Evolutionary conservation across 2,329 filamentous ascomycete species (phyloP).

Genomic region (Sordariomycetes sp.): DNA sequence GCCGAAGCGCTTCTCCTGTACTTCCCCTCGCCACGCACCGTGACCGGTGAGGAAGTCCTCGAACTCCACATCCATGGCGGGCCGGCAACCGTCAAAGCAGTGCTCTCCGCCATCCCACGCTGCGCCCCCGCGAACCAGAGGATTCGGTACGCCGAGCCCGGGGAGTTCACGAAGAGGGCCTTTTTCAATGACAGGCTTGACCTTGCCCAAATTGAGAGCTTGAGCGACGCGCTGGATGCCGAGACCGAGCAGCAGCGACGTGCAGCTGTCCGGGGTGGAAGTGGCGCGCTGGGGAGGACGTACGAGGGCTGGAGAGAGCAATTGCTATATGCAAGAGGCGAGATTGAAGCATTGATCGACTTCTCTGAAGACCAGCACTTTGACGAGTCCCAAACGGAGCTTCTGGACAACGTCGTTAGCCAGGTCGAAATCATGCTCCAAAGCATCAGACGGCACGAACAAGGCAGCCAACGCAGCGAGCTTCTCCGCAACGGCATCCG

Average conservation of each 20-base stretch:
- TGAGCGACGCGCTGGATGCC: conserved; percentile 53
- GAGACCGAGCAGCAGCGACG: conserved; percentile 91
- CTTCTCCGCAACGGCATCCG: conserved; percentile 77
- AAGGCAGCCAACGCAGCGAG: conserved; percentile 74
- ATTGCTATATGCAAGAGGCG: conserved; percentile 73
- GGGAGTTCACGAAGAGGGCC: conserved; percentile 88
- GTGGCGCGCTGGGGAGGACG: conserved; percentile 56
- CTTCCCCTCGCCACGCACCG: conserved; percentile 73
- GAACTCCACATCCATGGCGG: conserved; percentile 95
- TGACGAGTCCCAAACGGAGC: conserved; percentile 69
- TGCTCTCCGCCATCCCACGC: conserved; percentile 64
- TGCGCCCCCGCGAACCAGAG: conserved; percentile 22
- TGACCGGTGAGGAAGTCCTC: conserved; percentile 86
- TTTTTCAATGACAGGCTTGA: conserved; percentile 83
- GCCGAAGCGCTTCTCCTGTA: conserved; percentile 71
- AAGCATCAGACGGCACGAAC: conserved; percentile 60
- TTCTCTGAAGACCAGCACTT: conserved; percentile 98
- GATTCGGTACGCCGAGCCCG: conserved; percentile 85
- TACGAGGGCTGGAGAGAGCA: conserved; percentile 78
- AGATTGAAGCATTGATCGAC: conserved; percentile 92
- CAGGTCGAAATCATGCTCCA: conserved; percentile 54
- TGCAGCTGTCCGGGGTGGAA: conserved; percentile 71
- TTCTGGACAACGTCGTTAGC: conserved; percentile 59
- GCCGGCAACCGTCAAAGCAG: conserved; percentile 76
- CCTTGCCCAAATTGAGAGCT: conserved; percentile 69